Percentiles rank a stretch among this genome's conserved stretches.
Evolutionary conservation across 2,329 filamentous ascomycete species (phyloP).

Genomic region (Clonostachys chloroleuca): DNA sequence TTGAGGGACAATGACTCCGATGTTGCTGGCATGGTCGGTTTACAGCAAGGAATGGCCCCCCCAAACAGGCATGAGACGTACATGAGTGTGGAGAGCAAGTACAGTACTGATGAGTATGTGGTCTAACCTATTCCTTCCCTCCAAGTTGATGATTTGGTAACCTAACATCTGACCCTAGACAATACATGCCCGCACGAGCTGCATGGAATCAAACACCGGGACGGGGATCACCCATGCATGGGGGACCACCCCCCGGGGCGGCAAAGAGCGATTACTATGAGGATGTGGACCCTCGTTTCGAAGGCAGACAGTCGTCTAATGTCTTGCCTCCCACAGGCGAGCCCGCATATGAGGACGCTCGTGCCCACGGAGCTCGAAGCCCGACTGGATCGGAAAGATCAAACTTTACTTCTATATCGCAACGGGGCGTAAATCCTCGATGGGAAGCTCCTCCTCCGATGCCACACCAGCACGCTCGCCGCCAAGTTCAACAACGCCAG

Average conservation of each 20-base stretch:
- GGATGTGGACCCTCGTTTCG: conserved; percentile 87
- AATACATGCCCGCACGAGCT: conserved; percentile 52
- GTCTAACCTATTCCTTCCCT: neutral
- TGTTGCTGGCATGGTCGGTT: conserved; percentile 67
- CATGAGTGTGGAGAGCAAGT: conserved; percentile 66
- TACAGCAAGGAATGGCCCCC: conserved; percentile 52
- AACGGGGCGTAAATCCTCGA: conserved; percentile 81
- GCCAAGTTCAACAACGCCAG: conserved; percentile 47
- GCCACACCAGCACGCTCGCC: conserved; percentile 33
- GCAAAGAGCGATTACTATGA: conserved; percentile 67
- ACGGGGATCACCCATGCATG: conserved; percentile 22
- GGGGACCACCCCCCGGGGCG: conserved; percentile 9
- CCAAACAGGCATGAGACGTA: conserved; percentile 40
- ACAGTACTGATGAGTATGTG: conserved; percentile 66
- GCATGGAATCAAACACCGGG: conserved; percentile 45
- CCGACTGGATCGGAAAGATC: conserved; percentile 75
- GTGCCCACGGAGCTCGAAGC: conserved; percentile 53
- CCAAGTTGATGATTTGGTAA: neutral
- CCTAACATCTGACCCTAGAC: neutral
- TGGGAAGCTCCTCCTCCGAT: conserved; percentile 59
- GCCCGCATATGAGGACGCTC: conserved; percentile 58
- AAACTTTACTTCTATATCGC: conserved; percentile 86
- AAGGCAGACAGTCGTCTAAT: conserved; percentile 27
- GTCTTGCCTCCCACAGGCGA: conserved; percentile 21
- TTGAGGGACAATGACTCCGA: conserved; percentile 65